A percentile compares a stretch with the other conserved stretches of the same genome.
Evolutionary conservation across 2,329 filamentous ascomycete genomes (phyloP).

Genomic region (Pyricularia pennisetigena): DNA sequence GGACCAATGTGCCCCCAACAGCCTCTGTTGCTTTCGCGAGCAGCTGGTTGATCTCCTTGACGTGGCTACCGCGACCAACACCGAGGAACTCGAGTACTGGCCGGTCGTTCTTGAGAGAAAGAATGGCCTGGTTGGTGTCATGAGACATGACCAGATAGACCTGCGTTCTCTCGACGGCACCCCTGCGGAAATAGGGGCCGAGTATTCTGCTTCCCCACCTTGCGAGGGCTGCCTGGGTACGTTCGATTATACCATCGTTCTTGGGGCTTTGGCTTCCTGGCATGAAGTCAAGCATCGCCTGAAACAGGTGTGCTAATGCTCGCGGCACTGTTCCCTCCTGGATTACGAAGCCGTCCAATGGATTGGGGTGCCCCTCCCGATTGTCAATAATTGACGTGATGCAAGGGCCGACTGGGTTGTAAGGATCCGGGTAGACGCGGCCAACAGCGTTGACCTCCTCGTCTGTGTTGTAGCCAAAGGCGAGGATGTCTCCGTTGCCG

Average conservation of each 20-base stretch:
- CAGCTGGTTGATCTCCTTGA: constrained; percentile 39
- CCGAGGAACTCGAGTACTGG: constrained; percentile 50
- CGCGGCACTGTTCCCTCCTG: constrained; percentile 50
- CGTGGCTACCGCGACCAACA: constrained; percentile 44
- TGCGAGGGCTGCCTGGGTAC: constrained; percentile 35
- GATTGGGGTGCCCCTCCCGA: constrained; percentile 38
- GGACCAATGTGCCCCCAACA: constrained; percentile 50
- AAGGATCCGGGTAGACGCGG: constrained; percentile 33
- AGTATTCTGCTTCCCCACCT: constrained; percentile 42
- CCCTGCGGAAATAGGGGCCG: constrained; percentile 45
- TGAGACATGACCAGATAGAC: constrained; percentile 60
- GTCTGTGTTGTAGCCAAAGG: constrained; percentile 55
- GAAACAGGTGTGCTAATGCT: constrained; percentile 44
- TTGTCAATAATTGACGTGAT: constrained; percentile 55
- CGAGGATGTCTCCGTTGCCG: constrained; percentile 57
- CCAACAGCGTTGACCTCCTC: constrained; percentile 47
- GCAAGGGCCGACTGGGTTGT: constrained; percentile 48
- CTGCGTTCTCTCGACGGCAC: constrained; percentile 49
- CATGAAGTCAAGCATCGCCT: constrained; percentile 44
- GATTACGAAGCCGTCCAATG: constrained; percentile 52
- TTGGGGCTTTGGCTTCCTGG: constrained; percentile 32
- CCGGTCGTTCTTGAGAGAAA: constrained; percentile 50
- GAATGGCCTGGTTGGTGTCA: constrained; percentile 51
- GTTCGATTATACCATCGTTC: constrained; percentile 26
- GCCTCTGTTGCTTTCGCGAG: constrained; percentile 43